Evolutionary conservation across 139 green algal genomes (phyloP).

Genomic region (Haematococcus lacustris): DNA sequence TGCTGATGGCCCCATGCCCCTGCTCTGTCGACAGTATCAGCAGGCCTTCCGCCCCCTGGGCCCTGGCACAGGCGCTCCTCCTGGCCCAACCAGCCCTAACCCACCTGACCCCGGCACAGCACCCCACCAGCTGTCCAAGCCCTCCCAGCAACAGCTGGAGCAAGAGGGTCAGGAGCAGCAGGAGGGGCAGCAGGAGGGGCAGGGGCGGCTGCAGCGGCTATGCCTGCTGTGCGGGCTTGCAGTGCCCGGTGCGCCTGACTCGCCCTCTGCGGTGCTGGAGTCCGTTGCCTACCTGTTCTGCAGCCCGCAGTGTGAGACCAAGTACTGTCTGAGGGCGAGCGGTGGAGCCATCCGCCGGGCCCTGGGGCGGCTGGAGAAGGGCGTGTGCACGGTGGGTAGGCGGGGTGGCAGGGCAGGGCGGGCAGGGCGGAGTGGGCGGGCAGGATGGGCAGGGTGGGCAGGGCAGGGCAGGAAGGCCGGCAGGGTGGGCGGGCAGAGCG

Average conservation of each 20-base stretch:
- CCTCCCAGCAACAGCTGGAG: not conserved
- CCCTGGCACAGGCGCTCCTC: too few relatives aligned
- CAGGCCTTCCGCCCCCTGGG: too few relatives aligned
- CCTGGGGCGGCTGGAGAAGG: constrained; percentile 30
- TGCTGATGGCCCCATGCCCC: too few relatives aligned
- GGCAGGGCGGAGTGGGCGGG: too few relatives aligned
- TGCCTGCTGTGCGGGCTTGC: constrained; percentile 53
- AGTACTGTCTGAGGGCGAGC: constrained; percentile 42
- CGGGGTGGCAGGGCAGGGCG: too few relatives aligned
- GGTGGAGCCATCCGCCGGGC: constrained; percentile 46
- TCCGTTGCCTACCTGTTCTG: constrained; percentile 53
- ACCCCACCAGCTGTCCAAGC: not conserved
- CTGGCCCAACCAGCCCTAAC: too few relatives aligned
- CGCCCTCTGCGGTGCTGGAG: not conserved
- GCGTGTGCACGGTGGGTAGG: not conserved
- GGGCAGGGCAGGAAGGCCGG: too few relatives aligned
- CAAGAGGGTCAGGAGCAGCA: not conserved
- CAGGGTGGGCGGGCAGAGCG: too few relatives aligned
- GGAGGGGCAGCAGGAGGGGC: not conserved
- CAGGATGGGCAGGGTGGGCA: too few relatives aligned
- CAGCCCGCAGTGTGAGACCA: constrained; percentile 55
- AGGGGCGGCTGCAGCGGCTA: constrained; percentile 21
- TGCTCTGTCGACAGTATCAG: too few relatives aligned
- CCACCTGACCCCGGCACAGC: too few relatives aligned
- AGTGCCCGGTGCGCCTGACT: constrained; percentile 11